Percentiles rank a stretch among this genome's conserved stretches.
phyloP scores from a whole-genome alignment of 441 rosid genomes.

The Populus hybrid region DNA sequence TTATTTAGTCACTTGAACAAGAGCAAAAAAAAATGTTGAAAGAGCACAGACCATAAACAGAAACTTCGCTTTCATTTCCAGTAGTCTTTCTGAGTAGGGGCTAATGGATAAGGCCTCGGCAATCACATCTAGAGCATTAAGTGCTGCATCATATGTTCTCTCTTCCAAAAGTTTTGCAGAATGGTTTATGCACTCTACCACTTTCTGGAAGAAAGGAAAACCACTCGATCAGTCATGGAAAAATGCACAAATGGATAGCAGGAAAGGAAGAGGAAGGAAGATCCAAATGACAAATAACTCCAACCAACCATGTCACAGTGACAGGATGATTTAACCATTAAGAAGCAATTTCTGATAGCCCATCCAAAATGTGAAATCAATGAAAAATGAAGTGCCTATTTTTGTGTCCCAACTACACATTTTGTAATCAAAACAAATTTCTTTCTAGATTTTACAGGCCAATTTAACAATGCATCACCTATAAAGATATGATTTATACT shows the following conservation, averaged over 20 bases:
- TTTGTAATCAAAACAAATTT: no score
- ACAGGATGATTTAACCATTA: neutral
- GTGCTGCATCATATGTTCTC: slow-evolving; percentile 45
- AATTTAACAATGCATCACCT: neutral
- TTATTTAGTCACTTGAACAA: neutral
- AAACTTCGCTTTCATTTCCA: slow-evolving; percentile 31
- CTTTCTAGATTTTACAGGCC: neutral
- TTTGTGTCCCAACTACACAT: neutral
- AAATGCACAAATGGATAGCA: neutral
- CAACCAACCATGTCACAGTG: no score
- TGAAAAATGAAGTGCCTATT: neutral
- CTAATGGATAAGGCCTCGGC: slow-evolving; percentile 68
- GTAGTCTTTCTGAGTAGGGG: slow-evolving; percentile 54
- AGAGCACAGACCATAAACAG: slow-evolving; percentile 54
- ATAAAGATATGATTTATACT: neutral
- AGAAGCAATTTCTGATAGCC: neutral
- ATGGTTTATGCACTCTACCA: slow-evolving; percentile 51
- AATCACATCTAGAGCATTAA: slow-evolving; percentile 55
- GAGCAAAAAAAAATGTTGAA: neutral
- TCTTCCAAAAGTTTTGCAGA: slow-evolving; percentile 48
- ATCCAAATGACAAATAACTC: neutral
- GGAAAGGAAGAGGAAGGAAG: neutral
- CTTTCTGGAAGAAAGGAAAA: slow-evolving; percentile 59
- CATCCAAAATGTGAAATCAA: neutral
- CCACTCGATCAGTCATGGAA: slow-evolving; percentile 16